A percentile compares a stretch with the other conserved stretches of the same genome.
These are phyloP conservation scores for Andrographis paniculata DNA, from an alignment of 305 asterid species.

Conservation along the genomic window DNA sequence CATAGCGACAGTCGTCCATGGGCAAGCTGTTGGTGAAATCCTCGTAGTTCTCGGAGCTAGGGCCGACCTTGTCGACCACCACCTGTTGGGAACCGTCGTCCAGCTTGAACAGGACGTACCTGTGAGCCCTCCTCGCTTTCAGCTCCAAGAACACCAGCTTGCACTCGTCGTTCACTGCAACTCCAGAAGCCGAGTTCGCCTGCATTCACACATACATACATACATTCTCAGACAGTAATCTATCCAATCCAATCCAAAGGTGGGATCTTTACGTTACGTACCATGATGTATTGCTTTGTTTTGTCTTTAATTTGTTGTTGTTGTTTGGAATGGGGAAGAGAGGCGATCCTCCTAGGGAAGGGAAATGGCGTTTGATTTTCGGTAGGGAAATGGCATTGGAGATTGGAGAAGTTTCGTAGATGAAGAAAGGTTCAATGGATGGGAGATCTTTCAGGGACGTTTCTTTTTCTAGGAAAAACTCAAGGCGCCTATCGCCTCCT, in stretches of 20 bases:
- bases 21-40: slow-evolving; percentile 35
- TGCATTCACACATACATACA: neutral
- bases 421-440: slow-evolving; percentile 22
- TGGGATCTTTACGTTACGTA: too few relatives aligned
- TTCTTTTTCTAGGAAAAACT: slow-evolving; percentile 15
- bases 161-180: slow-evolving; percentile 45
- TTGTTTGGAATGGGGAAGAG: neutral
- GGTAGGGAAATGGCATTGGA: slow-evolving; percentile 15
- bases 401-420: too few relatives aligned
- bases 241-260: neutral
- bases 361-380: slow-evolving; percentile 22
- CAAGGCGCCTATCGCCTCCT: slow-evolving; percentile 26
- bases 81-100: slow-evolving; percentile 31
- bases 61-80: slow-evolving; percentile 30
- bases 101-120: slow-evolving; percentile 37
- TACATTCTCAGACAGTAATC: neutral
- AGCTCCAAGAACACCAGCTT: slow-evolving; percentile 38
- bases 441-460: slow-evolving; percentile 27
- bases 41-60: slow-evolving; percentile 25
- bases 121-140: slow-evolving; percentile 31
- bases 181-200: slow-evolving; percentile 45
- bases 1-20: slow-evolving; percentile 37
- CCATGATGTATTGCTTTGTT: neutral
- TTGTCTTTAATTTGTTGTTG: slow-evolving; percentile 8
- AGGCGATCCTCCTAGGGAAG: neutral